Evolutionary conservation across 768 basidiomycete genomes (phyloP).

Genomic region (Boletus barrowsii): DNA sequence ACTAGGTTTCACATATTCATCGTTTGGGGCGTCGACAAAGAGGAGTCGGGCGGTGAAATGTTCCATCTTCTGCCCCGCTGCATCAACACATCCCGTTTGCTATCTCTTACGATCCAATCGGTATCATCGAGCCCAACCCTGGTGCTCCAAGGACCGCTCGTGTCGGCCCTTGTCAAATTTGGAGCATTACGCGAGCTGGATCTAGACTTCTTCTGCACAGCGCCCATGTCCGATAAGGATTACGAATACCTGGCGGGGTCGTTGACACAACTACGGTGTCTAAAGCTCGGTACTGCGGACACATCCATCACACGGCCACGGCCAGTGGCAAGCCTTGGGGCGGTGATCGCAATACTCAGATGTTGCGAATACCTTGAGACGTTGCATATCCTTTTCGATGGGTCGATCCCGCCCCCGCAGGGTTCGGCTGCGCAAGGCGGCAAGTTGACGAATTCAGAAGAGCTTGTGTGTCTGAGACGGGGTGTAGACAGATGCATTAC

Average conservation of each 20-base stretch:
- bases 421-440: neutral
- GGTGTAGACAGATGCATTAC: conserved; percentile 12
- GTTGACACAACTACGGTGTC: too few relatives aligned
- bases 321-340: conserved; percentile 9
- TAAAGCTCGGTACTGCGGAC: neutral
- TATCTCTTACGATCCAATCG: too few relatives aligned
- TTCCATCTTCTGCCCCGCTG: too few relatives aligned
- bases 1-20: too few relatives aligned
- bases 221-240: too few relatives aligned
- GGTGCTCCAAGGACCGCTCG: neutral
- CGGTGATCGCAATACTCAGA: conserved; percentile 12
- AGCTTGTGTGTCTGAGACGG: neutral
- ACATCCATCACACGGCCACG: neutral
- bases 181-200: too few relatives aligned
- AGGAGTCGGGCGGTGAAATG: neutral
- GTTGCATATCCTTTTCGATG: conserved; percentile 21
- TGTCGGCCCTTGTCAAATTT: too few relatives aligned
- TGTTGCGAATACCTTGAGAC: conserved; percentile 12
- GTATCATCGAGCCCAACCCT: neutral
- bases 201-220: too few relatives aligned
- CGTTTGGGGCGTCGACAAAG: neutral
- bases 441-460: neutral
- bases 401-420: neutral
- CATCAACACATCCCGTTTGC: too few relatives aligned
- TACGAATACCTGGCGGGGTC: too few relatives aligned